Percentiles rank a stretch among this genome's conserved stretches.
Evolutionary conservation across 2,329 filamentous ascomycete species (phyloP).

Genomic region (Ceratocystis diversiconidia): DNA sequence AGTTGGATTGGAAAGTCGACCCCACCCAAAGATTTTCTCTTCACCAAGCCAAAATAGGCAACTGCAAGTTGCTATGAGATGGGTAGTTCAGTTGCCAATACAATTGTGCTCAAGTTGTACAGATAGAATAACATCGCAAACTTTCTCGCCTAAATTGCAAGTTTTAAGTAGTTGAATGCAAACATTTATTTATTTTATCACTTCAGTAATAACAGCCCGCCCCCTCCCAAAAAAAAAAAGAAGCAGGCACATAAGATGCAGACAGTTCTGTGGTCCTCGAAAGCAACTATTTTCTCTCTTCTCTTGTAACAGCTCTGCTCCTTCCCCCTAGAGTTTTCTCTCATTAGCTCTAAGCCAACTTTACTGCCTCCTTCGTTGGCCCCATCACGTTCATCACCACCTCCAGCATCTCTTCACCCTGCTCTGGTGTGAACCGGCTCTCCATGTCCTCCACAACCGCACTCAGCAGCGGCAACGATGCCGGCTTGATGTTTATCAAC

Average conservation of each 20-base stretch:
- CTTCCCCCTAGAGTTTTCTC: slow-evolving; percentile 20
- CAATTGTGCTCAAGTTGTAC: background rate
- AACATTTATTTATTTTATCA: background rate
- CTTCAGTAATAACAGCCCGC: too few species aligned
- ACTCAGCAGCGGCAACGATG: slow-evolving; percentile 42
- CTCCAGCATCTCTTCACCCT: slow-evolving; percentile 43
- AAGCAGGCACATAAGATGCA: too few species aligned
- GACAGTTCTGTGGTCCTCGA: too few species aligned
- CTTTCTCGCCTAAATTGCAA: background rate
- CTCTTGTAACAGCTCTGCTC: too few species aligned
- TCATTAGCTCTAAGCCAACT: slow-evolving; percentile 21
- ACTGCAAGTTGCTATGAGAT: background rate
- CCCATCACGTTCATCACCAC: slow-evolving; percentile 46
- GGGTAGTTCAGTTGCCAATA: background rate
- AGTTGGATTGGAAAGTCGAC: background rate
- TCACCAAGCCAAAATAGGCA: background rate
- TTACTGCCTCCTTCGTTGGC: slow-evolving; percentile 24
- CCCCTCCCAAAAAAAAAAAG: too few species aligned
- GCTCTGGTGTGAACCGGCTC: slow-evolving; percentile 42
- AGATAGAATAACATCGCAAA: background rate
- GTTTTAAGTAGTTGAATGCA: background rate
- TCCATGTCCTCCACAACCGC: slow-evolving; percentile 52
- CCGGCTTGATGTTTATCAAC: slow-evolving; percentile 52
- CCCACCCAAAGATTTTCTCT: slow-evolving; percentile 6
- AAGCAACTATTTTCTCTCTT: too few species aligned